phyloP scores from a whole-genome alignment of 257 asterid species.

The Penstemon eatonii region DNA sequence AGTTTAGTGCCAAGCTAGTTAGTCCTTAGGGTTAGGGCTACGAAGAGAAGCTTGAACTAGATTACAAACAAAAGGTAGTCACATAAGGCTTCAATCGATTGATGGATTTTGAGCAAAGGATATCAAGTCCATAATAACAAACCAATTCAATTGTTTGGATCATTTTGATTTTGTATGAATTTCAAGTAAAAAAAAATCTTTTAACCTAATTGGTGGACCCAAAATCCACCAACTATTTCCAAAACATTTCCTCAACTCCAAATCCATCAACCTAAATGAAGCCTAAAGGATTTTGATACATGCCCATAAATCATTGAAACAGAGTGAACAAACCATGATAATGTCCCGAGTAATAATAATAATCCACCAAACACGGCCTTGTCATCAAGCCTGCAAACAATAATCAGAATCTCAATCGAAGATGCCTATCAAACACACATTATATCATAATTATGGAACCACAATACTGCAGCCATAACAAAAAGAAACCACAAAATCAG shows the following conservation, averaged over 20 bases:
- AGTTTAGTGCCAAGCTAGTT: background rate
- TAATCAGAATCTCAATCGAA: background rate
- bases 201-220: too few species aligned
- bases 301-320: background rate
- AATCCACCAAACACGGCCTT: background rate
- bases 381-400: background rate
- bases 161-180: too few species aligned
- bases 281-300: conserved; percentile 3
- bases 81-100: too few species aligned
- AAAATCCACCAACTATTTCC: background rate
- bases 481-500: background rate
- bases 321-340: background rate
- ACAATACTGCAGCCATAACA: too few species aligned
- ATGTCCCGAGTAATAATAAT: background rate
- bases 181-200: too few species aligned
- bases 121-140: too few species aligned
- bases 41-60: background rate
- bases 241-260: background rate
- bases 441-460: background rate
- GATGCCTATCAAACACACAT: background rate
- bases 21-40: background rate
- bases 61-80: background rate
- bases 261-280: background rate
- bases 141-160: too few species aligned
- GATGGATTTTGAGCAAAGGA: too few species aligned